These are phyloP conservation scores for Rhamnella rubrinervis DNA, from an alignment of 331 rosid species.

Conservation along the genomic window DNA sequence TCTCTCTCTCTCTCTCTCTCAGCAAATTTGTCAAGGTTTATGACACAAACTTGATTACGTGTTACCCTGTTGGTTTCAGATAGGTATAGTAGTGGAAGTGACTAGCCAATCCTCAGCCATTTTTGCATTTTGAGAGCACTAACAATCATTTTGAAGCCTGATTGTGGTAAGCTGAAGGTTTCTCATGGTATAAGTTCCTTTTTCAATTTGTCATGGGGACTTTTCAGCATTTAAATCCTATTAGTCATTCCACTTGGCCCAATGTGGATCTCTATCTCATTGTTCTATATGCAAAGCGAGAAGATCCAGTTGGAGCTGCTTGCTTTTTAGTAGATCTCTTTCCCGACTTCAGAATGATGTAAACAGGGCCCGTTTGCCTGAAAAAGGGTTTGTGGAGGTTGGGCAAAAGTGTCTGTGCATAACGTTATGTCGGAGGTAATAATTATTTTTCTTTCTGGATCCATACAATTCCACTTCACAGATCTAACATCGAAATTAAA, in stretches of 20 bases:
- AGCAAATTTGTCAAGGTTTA: neutral
- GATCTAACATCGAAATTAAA: slow-evolving; percentile 41
- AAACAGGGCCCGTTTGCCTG: slow-evolving; percentile 29
- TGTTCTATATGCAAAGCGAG: slow-evolving; percentile 40
- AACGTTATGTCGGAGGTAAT: slow-evolving; percentile 41
- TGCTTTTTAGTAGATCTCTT: slow-evolving; percentile 35
- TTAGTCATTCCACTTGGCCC: slow-evolving; percentile 35
- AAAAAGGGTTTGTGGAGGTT: slow-evolving; percentile 37
- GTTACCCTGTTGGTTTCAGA: slow-evolving; percentile 50
- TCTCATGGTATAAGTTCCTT: slow-evolving; percentile 40
- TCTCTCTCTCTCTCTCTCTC: slow-evolving; percentile 13
- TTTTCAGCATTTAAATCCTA: slow-evolving; percentile 50
- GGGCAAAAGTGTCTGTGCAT: slow-evolving; percentile 37
- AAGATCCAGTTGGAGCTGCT: slow-evolving; percentile 35
- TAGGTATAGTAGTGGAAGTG: slow-evolving; percentile 83
- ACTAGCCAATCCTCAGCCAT: slow-evolving; percentile 52
- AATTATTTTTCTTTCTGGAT: slow-evolving; percentile 34
- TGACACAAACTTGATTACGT: slow-evolving; percentile 6
- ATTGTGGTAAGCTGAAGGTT: slow-evolving; percentile 44
- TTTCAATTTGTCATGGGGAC: slow-evolving; percentile 40
- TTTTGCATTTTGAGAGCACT: slow-evolving; percentile 54
- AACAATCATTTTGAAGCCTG: slow-evolving; percentile 43
- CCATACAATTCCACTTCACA: slow-evolving; percentile 45
- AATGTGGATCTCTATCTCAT: slow-evolving; percentile 33
- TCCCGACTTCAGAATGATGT: slow-evolving; percentile 38